Base-by-base conservation (phyloP, 257 asterid species). In the Haberlea rhodopensis region DNA sequence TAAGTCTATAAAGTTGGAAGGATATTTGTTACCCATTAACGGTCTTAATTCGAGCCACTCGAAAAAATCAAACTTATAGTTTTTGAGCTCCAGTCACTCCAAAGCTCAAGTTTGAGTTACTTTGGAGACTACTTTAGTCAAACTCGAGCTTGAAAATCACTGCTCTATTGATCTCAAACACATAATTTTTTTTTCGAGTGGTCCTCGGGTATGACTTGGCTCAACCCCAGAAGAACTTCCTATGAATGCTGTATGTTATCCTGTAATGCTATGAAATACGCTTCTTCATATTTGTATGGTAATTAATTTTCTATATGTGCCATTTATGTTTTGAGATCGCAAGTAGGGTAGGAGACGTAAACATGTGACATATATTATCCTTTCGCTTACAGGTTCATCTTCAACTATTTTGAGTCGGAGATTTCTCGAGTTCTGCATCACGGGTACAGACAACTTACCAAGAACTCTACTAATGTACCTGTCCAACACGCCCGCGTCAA, bases 401-500 rank as follows among this genome's bases (percentile, higher is more conserved):
- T 75, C 76, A 66, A 74, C 80, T 28, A 76, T 90, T 23, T 74
- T 94, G 76, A 87, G 89, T 71, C 96, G 99, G 51, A 74, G 78
- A 64, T 85, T 94, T 46, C 48, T 90, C 4, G 97, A 94, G 71
- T 86, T 78, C 72, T 84, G 89, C 84, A 82, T 94, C 70, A 52
- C 79, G 61, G 96, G 97, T 18, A 81, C 85, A 0, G 94, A 90
- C 57, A 94, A 94, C 73, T 75, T 89, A 3, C 97, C 98, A 5
- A 84, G 98, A 63, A 92, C 89, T 43, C 83, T 94, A 1, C 79
- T 94, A 26, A 87, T 90, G 96, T 90, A 87, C 84, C 83, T 90
- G 27, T 75, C 96, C 57, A 94, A 94, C 75, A 81, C 91, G n/a
- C 90, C 84, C 3, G 68, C 78, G n/a, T 78, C 99, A 1, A 37